Percentiles rank a stretch among this genome's conserved stretches.
Evolutionary conservation across 352 stramenopile species (phyloP).

Genomic region (Globisporangium cylindrosporum): DNA sequence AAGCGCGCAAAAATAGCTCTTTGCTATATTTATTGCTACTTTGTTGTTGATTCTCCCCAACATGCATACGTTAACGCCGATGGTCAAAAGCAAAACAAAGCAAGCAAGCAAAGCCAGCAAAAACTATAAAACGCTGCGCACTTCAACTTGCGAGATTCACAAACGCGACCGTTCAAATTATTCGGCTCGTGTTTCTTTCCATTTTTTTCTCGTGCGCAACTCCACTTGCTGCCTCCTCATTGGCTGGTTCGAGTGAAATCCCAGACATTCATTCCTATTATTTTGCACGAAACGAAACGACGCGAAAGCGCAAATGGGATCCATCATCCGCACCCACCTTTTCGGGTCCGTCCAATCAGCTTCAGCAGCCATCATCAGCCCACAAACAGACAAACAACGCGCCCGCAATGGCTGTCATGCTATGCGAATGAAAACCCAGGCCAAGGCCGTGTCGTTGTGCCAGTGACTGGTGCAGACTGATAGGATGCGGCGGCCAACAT

Average conservation of each 20-base stretch:
- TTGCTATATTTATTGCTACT: too few species aligned
- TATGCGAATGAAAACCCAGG: neutral
- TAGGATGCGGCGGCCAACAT: neutral
- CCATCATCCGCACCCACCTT: constrained; percentile 9
- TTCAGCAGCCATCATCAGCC: neutral
- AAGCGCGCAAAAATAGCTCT: too few species aligned
- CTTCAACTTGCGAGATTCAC: constrained; percentile 11
- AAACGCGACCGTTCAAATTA: neutral
- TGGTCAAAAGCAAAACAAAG: too few species aligned
- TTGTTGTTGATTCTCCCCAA: too few species aligned
- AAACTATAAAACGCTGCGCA: neutral
- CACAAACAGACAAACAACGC: neutral
- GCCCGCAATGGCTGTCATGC: neutral
- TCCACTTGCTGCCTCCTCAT: neutral
- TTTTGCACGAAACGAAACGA: neutral
- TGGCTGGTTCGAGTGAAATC: neutral
- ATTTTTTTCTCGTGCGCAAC: constrained; percentile 3
- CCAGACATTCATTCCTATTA: neutral
- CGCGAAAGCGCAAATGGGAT: neutral
- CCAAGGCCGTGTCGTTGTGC: neutral
- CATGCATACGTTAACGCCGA: too few species aligned
- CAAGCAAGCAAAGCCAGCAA: neutral
- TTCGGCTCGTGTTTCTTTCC: constrained; percentile 8
- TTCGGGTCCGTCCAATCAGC: neutral
- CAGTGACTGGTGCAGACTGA: neutral